A percentile compares a stretch with the other conserved stretches of the same genome.
phyloP scores from a whole-genome alignment of 1,284 basidiomycete genomes.

The Cryptococcus sp. region DNA sequence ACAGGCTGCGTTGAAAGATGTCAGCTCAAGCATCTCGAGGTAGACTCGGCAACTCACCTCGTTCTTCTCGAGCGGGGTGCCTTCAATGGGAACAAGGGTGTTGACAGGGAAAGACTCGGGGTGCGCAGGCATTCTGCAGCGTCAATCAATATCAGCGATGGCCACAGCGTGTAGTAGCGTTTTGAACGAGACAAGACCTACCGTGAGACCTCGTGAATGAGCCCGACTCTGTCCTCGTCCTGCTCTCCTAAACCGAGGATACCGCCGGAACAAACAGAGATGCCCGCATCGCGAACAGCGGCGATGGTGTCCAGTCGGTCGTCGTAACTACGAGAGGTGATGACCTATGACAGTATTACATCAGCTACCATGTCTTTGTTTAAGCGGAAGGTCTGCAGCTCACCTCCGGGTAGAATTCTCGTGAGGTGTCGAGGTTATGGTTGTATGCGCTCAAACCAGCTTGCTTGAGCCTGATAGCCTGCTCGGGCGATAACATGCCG shows the following conservation, averaged over 20 bases:
- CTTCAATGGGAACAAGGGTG: constrained; percentile 71
- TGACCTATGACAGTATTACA: constrained; percentile 63
- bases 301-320: constrained; percentile 87
- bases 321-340: constrained; percentile 92
- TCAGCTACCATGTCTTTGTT: constrained; percentile 1
- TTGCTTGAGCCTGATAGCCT: constrained; percentile 89
- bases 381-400: constrained; percentile 2
- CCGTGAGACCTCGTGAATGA: constrained; percentile 93
- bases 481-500: constrained; percentile 92
- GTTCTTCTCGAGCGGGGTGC: constrained; percentile 62
- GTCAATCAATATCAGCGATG: neutral
- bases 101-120: constrained; percentile 99
- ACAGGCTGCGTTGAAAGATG: constrained; percentile 62
- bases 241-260: constrained; percentile 94
- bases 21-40: constrained; percentile 1
- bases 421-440: constrained; percentile 96
- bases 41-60: constrained; percentile 45
- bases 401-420: constrained; percentile 93
- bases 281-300: constrained; percentile 90
- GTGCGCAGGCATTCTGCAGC: constrained; percentile 80
- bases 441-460: constrained; percentile 95
- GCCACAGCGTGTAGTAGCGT: neutral
- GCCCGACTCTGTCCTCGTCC: constrained; percentile 84
- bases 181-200: constrained; percentile 55
- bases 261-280: constrained; percentile 95